These are phyloP conservation scores for Penicillium robsamsonii DNA, from an alignment of 495 filamentous ascomycete genomes.

Conservation along the genomic window DNA sequence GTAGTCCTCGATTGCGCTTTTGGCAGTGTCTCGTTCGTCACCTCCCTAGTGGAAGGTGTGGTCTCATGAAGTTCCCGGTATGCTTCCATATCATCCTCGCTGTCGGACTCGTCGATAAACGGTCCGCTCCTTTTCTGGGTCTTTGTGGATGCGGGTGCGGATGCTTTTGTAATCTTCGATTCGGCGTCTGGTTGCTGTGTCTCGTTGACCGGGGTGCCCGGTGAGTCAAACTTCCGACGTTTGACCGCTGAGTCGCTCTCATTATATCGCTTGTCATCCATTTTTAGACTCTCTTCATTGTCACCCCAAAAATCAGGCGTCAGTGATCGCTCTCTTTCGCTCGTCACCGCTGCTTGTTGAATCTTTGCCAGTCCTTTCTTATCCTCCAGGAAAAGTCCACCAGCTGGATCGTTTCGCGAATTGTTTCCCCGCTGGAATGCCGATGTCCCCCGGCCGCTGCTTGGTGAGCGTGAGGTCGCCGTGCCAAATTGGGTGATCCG, in stretches of 20 bases:
- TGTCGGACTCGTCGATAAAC: constrained; percentile 68
- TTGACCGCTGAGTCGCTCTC: constrained; percentile 35
- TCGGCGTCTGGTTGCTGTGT: constrained; percentile 17
- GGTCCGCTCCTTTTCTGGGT: constrained; percentile 41
- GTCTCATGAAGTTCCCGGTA: constrained; percentile 24
- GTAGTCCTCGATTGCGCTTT: constrained; percentile 9
- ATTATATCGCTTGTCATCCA: constrained; percentile 27
- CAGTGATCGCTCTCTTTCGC: constrained; percentile 18
- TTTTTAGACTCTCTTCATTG: constrained; percentile 19
- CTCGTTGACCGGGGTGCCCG: constrained; percentile 13
- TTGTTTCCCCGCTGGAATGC: constrained; percentile 16
- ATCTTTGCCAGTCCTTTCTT: constrained; percentile 28
- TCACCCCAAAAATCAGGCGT: constrained; percentile 42
- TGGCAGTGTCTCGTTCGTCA: constrained; percentile 11
- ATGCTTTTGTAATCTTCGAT: constrained; percentile 6
- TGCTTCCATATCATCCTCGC: constrained; percentile 51
- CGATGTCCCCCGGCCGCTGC: constrained; percentile 26
- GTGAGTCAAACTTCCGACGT: constrained; percentile 40
- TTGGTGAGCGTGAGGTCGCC: constrained; percentile 17
- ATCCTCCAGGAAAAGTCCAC: constrained; percentile 45
- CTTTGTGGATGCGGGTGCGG: constrained; percentile 2
- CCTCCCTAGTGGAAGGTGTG: not conserved
- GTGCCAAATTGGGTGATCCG: constrained; percentile 45
- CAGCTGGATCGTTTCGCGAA: constrained; percentile 23
- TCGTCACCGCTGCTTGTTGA: constrained; percentile 8